phyloP scores from a whole-genome alignment of 345 rosid species.

The Microcos paniculata region DNA sequence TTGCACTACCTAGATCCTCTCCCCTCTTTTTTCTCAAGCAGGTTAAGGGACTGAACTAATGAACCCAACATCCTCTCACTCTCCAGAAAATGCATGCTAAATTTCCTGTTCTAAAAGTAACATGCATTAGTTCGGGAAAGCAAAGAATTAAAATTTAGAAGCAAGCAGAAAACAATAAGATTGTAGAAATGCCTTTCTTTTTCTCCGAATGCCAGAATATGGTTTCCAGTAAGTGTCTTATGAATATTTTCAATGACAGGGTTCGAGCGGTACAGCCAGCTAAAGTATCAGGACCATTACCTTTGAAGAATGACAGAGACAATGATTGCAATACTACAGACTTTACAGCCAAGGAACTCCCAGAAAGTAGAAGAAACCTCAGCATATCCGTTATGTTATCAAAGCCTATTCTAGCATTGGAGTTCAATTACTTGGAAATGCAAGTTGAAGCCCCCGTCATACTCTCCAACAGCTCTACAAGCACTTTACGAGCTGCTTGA shows the following conservation, averaged over 20 bases:
- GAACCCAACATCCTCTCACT: no score
- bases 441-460: conserved; percentile 75
- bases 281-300: conserved; percentile 35
- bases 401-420: conserved; percentile 73
- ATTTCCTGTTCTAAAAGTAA: no score
- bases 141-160: not conserved
- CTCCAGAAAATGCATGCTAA: no score
- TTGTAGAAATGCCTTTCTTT: not conserved
- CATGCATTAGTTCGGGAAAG: no score
- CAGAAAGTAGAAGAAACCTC: conserved; percentile 34
- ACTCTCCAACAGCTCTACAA: conserved; percentile 26
- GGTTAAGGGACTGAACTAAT: not conserved
- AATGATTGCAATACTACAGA: conserved; percentile 1
- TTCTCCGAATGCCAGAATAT: not conserved
- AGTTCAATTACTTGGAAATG: conserved; percentile 73
- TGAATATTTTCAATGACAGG: conserved; percentile 28
- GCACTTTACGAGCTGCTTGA: conserved; percentile 26
- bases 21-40: not conserved
- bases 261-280: conserved; percentile 63
- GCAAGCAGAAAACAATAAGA: no score
- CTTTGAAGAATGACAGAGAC: conserved; percentile 26
- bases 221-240: not conserved
- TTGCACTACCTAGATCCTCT: not conserved
- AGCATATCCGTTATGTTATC: conserved; percentile 69
- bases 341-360: conserved; percentile 16